Evolutionary conservation across 169 alveolate species (phyloP), one percentile per base, ranked within the genome.

Genomic region (Amoebophrya sp.): DNA sequence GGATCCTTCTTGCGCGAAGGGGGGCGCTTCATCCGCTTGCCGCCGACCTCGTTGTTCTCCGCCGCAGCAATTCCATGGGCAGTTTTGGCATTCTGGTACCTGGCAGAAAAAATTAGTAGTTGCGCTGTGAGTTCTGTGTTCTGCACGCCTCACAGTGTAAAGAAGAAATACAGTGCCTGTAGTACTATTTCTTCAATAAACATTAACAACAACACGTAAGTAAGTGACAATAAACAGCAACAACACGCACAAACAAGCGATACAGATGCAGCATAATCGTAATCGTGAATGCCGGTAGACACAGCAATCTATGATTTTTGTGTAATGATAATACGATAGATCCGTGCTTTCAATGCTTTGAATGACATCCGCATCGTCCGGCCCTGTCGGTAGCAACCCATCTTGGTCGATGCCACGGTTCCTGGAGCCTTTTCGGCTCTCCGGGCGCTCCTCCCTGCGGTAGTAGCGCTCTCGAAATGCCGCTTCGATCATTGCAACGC

Each of bases 401-500:
- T 41, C 83, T 18, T 66, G 35, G 35, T 25, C 83, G 38, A 66
- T 25, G 35, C 39, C 29, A 2, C 32, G 12, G 83, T 25, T 66
- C 35, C 83, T 66, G 7, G 83, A 66, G 2, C 83, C 83, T 25
- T 66, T 66, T 25, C 83, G 12, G 35, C 83, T 66, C 35, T 66
- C 83, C 83, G 83, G 83, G 7, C 83, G 83, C 29, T 66, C 83
- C 10, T n/a, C n/a, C n/a, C 18, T 47, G 7, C 18, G 29, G 7
- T 47, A 7, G 66, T 47, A 47, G 29, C 18, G 66, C 66, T 47
- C 18, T 18, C 66, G 18, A 47, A 47, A 47, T 47, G 83, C 83
- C 35, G 83, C 83, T n/a, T 66, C 83, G 29, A 66, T 66, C 83
- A 66, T 66, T 2, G 83, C 83, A n/a, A 66, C 83, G 29, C 83